A percentile compares a stretch with the other conserved stretches of the same genome.
Evolutionary conservation across 257 asterid species (phyloP).

Genomic region (Solanum verrucosum): DNA sequence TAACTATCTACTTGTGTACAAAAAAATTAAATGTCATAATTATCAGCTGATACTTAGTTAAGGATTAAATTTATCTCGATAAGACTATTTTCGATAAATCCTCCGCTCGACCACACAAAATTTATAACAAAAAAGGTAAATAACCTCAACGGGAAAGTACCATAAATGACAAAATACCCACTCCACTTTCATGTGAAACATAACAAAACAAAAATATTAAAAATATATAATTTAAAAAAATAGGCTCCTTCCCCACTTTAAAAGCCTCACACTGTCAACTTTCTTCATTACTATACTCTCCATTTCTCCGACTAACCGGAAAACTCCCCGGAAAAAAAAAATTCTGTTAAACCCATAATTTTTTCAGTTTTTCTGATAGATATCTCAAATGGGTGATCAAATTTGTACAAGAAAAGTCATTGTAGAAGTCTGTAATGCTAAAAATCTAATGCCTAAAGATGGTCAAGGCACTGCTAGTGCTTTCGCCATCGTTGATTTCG

Average conservation of each 20-base stretch:
- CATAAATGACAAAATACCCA: background rate
- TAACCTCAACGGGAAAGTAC: background rate
- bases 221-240: background rate
- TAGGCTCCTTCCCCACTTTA: background rate
- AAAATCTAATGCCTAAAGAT: slow-evolving; percentile 87
- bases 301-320: background rate
- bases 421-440: slow-evolving; percentile 66
- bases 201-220: background rate
- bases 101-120: too few species aligned
- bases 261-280: background rate
- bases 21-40: too few species aligned
- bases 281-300: background rate
- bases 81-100: too few species aligned
- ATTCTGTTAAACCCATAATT: background rate
- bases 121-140: background rate
- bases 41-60: accelerated
- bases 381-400: slow-evolving; percentile 30
- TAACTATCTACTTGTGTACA: too few species aligned
- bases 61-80: too few species aligned
- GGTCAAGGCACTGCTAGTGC: slow-evolving; percentile 97
- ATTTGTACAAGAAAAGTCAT: slow-evolving; percentile 36
- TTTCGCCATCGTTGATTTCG: slow-evolving; percentile 65
- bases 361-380: background rate
- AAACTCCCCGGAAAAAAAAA: background rate
- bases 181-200: background rate